These are phyloP conservation scores for Lithospermum erythrorhizon DNA, from an alignment of 257 asterid species.

Conservation along the genomic window DNA sequence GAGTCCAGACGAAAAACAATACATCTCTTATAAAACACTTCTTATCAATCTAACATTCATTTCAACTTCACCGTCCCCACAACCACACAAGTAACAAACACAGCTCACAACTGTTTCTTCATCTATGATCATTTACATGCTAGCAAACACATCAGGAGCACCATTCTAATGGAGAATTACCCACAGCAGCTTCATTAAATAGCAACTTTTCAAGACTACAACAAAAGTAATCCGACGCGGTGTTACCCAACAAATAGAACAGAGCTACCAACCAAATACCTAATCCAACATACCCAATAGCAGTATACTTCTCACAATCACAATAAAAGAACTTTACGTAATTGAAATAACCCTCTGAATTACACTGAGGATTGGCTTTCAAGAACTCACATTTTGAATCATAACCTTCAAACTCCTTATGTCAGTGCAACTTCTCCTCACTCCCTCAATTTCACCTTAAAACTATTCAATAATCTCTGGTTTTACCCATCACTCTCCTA, in stretches of 20 bases:
- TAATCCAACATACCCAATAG: slow-evolving; percentile 37
- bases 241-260: slow-evolving; percentile 76
- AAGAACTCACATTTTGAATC: slow-evolving; percentile 44
- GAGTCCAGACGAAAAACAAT: slow-evolving; percentile 41
- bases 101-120: too few species aligned
- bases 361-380: slow-evolving; percentile 46
- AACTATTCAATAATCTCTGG: not conserved
- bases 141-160: slow-evolving; percentile 83
- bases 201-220: slow-evolving; percentile 45
- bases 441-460: slow-evolving; percentile 13
- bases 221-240: slow-evolving; percentile 79
- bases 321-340: slow-evolving; percentile 66
- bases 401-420: slow-evolving; percentile 40
- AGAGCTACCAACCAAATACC: slow-evolving; percentile 51
- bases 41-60: slow-evolving; percentile 47
- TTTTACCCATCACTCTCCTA: slow-evolving; percentile 28
- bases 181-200: slow-evolving; percentile 47
- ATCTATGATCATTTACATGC: too few species aligned
- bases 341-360: slow-evolving; percentile 53
- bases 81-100: slow-evolving; percentile 69
- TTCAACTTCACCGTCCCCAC: slow-evolving; percentile 45
- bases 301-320: slow-evolving; percentile 25
- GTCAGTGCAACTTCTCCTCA: slow-evolving; percentile 35
- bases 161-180: slow-evolving; percentile 81
- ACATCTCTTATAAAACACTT: slow-evolving; percentile 65